Base-by-base conservation (phyloP, 352 stramenopile genomes). In the Aphanomyces euteiches region DNA sequence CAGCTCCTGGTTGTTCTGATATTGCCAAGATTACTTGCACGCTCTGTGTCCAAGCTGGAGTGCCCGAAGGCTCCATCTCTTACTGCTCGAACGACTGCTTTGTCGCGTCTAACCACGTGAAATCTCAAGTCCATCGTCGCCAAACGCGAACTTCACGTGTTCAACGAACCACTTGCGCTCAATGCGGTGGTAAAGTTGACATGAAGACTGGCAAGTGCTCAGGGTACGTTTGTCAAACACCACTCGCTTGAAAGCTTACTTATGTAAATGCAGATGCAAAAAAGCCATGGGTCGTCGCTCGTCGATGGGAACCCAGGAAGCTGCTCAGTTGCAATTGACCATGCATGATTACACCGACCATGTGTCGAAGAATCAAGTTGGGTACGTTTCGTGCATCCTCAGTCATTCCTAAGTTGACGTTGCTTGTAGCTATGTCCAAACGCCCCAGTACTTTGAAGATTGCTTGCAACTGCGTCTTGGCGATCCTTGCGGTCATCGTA, bases 51-150 rank as follows among this genome's bases (percentile, higher is more conserved):
- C 78, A 75, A 28, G 82, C 83, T 4, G 83, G 83, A 7, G 83
- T 90, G 2, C 83, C 83, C 0, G 83, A 90, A 57, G 37, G 67
- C 7, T 77, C 87, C 58, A 87, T 90, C 54, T 88, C 82, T 56
- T 90, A 84, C 72, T 90, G 83, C 79, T 90, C 83, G 12, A 90
- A 90, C 73, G 83, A 90, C 65, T 91, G 83, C 73, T 91, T 88
- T 75, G 88, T 88, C 41, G 79, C 82, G 3, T 85, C 82, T 34
- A 79, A 78, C 17, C 83, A 91, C 76, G 74, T 79, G 28, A 79
- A 87, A 61, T 89, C 82, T 50, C 83, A 76, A 57, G 66, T 91
- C 3, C 83, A 91, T 66, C 82, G 83, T 48, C 83, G 83, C 5
- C 83, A 91, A 73, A 86, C 80, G 37, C 82, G 88, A 48, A 87